These are phyloP conservation scores for Venturiaceae sp. DNA, from an alignment of 2,329 filamentous ascomycete species.

Conservation along the genomic window DNA sequence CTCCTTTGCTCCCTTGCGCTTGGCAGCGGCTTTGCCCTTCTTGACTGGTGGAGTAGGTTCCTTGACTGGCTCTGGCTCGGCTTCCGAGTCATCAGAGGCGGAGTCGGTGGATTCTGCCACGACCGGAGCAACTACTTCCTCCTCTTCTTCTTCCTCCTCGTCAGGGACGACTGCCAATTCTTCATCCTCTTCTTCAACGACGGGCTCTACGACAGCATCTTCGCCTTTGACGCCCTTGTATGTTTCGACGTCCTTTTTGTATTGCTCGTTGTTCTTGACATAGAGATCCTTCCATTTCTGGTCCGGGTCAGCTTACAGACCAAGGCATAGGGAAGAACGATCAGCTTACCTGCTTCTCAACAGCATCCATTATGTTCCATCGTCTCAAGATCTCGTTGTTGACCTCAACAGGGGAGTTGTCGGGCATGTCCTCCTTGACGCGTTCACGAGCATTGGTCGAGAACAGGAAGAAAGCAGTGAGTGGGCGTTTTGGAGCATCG, in stretches of 20 bases:
- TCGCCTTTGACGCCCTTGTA: conserved; percentile 45
- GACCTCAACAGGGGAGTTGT: conserved; percentile 77
- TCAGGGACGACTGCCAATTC: conserved; percentile 29
- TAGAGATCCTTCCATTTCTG: conserved; percentile 37
- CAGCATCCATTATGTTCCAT: conserved; percentile 68
- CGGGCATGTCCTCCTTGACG: conserved; percentile 59
- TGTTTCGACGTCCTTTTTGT: conserved; percentile 43
- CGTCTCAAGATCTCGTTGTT: conserved; percentile 78
- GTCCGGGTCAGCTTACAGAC: not conserved
- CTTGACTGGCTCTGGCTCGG: conserved; percentile 7
- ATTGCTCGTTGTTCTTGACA: conserved; percentile 7
- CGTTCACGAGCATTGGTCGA: conserved; percentile 79
- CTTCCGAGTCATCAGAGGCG: not conserved
- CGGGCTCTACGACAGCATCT: conserved; percentile 29
- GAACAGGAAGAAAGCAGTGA: conserved; percentile 93
- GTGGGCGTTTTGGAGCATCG: conserved; percentile 85
- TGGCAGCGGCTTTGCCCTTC: conserved; percentile 1
- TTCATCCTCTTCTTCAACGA: conserved; percentile 32
- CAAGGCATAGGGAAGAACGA: not conserved
- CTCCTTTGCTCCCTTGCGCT: not conserved
- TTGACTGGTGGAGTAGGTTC: conserved; percentile 1
- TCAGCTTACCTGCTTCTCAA: conserved; percentile 56
- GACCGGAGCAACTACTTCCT: conserved; percentile 13
- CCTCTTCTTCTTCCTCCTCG: conserved; percentile 20
- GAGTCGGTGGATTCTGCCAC: conserved; percentile 11